Conservation (phyloP, 2,329 filamentous ascomycete genomes). For the Fusarium sp. region DNA sequence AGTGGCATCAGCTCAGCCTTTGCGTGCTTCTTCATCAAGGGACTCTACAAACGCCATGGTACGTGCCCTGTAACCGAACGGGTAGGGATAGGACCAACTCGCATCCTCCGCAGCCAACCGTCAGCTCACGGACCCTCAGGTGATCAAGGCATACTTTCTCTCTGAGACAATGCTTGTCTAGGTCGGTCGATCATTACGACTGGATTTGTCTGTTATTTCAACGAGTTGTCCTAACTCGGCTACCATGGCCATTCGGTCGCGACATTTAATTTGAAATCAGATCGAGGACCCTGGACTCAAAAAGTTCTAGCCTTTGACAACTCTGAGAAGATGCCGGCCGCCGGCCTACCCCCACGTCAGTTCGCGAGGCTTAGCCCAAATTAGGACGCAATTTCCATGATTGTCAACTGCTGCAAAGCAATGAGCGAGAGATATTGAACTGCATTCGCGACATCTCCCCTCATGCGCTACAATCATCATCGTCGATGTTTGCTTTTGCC, state of each 20-base stretch:
- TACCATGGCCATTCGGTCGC: conserved; percentile 20
- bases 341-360: conserved; percentile 35
- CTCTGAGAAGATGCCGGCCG: conserved; percentile 8
- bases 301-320: not conserved
- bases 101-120: conserved; percentile 43
- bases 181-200: conserved; percentile 46
- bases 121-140: conserved; percentile 40
- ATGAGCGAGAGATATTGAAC: conserved; percentile 2
- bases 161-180: conserved; percentile 45
- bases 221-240: conserved; percentile 22
- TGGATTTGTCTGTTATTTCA: conserved; percentile 30
- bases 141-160: conserved; percentile 41
- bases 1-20: not conserved
- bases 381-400: conserved; percentile 15
- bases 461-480: conserved; percentile 21
- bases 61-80: conserved; percentile 37
- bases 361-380: conserved; percentile 30
- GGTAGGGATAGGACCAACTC: conserved; percentile 35
- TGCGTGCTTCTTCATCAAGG: not conserved
- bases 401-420: conserved; percentile 21
- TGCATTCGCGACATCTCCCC: conserved; percentile 14
- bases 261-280: conserved; percentile 3
- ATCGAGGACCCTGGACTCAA: conserved; percentile 1
- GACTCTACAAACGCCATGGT: conserved; percentile 15
- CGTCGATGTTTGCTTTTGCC: conserved; percentile 37